A percentile compares a stretch with the other conserved stretches of the same genome.
Conservation (phyloP, 345 rosid genomes). For the Eucalyptus melliodora region DNA sequence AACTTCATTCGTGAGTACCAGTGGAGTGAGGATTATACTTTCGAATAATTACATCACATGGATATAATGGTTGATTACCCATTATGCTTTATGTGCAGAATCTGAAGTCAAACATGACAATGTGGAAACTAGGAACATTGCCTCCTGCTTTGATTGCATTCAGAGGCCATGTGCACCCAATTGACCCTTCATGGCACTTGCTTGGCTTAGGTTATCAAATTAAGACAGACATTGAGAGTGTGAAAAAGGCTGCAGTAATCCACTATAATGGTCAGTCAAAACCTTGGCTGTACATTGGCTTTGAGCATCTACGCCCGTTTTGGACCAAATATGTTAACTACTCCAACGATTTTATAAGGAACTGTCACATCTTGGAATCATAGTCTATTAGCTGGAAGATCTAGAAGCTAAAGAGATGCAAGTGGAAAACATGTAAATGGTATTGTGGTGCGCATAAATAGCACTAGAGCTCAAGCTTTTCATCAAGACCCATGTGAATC, state of each 20-base stretch:
- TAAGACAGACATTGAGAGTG: constrained; percentile 52
- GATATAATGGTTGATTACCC: not conserved
- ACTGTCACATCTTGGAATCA: constrained; percentile 88
- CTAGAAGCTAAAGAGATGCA: not conserved
- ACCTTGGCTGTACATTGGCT: constrained; percentile 98
- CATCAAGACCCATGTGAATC: not conserved
- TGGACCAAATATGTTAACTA: constrained; percentile 93
- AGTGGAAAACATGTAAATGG: not conserved
- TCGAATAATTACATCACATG: not conserved
- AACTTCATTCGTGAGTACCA: not conserved
- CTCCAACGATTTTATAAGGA: constrained; percentile 85
- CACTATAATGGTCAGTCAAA: constrained; percentile 99
- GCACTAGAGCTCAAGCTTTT: not conserved
- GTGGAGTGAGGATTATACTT: not conserved
- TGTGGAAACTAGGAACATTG: constrained; percentile 99
- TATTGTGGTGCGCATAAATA: not conserved
- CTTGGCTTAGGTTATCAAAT: constrained; percentile 97
- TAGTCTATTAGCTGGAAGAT: constrained; percentile 5
- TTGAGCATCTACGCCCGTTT: constrained; percentile 96
- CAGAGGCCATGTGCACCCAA: constrained; percentile 74
- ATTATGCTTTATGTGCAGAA: constrained; percentile 34
- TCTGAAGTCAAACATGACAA: constrained; percentile 76
- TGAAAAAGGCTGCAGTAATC: constrained; percentile 84
- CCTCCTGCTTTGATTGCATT: constrained; percentile 99
- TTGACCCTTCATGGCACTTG: constrained; percentile 96